A percentile compares a stretch with the other conserved stretches of the same genome.
Evolutionary conservation across 2,329 filamentous ascomycete species (phyloP).

Genomic region (Exserohilum rostratum): DNA sequence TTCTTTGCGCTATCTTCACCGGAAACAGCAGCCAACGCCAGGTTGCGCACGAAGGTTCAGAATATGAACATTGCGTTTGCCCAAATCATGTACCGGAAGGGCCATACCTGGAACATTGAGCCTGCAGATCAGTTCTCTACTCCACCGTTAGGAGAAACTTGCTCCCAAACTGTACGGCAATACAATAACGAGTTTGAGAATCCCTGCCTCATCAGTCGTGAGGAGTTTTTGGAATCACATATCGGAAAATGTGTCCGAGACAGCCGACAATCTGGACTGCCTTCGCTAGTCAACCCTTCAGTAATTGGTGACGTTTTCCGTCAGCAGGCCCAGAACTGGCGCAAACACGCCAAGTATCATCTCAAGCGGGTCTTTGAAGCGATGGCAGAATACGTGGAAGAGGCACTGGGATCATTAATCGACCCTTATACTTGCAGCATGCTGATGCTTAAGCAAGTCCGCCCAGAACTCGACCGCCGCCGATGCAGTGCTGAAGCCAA

Average conservation of each 20-base stretch:
- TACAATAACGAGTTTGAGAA: constrained; percentile 19
- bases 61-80: constrained; percentile 37
- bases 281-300: constrained; percentile 28
- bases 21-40: constrained; percentile 21
- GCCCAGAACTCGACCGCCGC: constrained; percentile 24
- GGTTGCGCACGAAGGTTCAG: constrained; percentile 41
- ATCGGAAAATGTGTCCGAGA: constrained; percentile 23
- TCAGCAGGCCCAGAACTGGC: constrained; percentile 28
- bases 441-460: constrained; percentile 25
- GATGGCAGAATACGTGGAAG: constrained; percentile 23
- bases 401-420: constrained; percentile 20
- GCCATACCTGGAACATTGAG: constrained; percentile 31
- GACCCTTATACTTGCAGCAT: constrained; percentile 22
- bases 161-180: constrained; percentile 5
- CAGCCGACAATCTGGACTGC: constrained; percentile 28
- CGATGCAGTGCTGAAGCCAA: constrained; percentile 21
- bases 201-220: constrained; percentile 15
- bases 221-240: constrained; percentile 21
- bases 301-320: constrained; percentile 33
- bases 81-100: constrained; percentile 32
- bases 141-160: not conserved
- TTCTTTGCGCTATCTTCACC: constrained; percentile 28
- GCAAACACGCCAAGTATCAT: constrained; percentile 25
- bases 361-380: constrained; percentile 25
- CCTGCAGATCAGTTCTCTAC: not conserved